Percentiles rank a stretch among this genome's conserved stretches.
phyloP scores from a whole-genome alignment of 768 basidiomycete species.

The Lentinus tigrinus region DNA sequence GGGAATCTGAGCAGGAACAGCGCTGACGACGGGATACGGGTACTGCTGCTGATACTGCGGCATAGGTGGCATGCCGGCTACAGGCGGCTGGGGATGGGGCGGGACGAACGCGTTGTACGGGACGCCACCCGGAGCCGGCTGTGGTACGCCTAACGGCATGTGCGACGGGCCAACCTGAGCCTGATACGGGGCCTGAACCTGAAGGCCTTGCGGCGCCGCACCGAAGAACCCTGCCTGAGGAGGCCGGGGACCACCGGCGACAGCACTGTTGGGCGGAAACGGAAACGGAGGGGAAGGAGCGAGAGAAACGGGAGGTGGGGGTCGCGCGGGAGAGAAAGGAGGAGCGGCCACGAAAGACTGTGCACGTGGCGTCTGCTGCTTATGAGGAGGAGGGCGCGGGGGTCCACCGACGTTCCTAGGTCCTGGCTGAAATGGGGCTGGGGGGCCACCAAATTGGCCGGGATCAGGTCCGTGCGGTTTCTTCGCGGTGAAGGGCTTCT shows the following conservation, averaged over 20 bases:
- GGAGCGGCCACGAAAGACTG: not conserved
- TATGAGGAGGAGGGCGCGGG: conserved; percentile 4
- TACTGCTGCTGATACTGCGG: conserved; percentile 3
- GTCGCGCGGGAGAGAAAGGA: not conserved
- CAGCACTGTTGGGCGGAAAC: not conserved
- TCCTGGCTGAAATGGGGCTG: conserved; percentile 6
- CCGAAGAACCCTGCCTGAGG: not conserved
- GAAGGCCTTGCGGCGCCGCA: not conserved
- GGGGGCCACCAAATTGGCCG: conserved; percentile 3
- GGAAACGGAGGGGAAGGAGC: not conserved
- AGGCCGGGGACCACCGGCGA: not conserved
- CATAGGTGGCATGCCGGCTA: not conserved
- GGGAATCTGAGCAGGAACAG: not conserved
- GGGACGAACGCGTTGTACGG: not conserved
- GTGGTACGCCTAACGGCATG: not conserved
- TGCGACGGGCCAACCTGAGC: not conserved
- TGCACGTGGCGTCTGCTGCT: not conserved
- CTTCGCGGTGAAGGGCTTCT: not conserved
- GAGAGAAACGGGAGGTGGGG: not conserved
- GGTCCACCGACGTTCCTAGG: conserved; percentile 7
- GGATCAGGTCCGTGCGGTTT: conserved; percentile 4
- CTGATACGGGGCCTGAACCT: not conserved
- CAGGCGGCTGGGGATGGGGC: conserved; percentile 1
- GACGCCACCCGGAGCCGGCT: not conserved
- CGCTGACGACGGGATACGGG: not conserved